Evolutionary conservation across 768 basidiomycete genomes (phyloP), one percentile per base, ranked within the genome.

Genomic region (Kwoniella newhampshirensis): DNA sequence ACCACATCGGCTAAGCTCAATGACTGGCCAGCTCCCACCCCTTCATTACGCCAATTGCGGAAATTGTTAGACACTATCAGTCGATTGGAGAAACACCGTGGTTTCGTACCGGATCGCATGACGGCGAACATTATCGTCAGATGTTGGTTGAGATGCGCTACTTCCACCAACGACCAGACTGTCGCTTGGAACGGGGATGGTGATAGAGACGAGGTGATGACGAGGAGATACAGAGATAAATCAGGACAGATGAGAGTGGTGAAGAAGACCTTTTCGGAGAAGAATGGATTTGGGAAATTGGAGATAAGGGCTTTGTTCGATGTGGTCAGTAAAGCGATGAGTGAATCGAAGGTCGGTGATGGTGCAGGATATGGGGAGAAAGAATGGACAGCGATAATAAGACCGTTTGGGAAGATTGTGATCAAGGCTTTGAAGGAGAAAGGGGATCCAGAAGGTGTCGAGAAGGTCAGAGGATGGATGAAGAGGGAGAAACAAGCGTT

Each of bases 391-490:
- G 78, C 77, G 54, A 86, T 88, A 68, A 79, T 84, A n/a, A 77
- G 79, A 55, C 88, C 88, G 39, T 67, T 89, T 74, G 86, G 85
- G 73, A 85, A 81, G 78, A 84, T 84, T 83, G 85, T 89, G 74
- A 82, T 87, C 66, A 84, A 81, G 65, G 84, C 83, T 13, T 81
- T 89, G 60, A 81, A 83, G 69, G 48, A 78, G 39, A 76, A 83
- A 26, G 80, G 80, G 20, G 87, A 90, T 69, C 59, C 68, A 6
- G 71, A 70, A 11, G 84, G 83, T n/a, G 57, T 66, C n/a, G 36
- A 60, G 13, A 23, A 30, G 40, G 64, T 76, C 4, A 43, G 68
- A 7, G 51, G 35, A 8, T 68, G 70, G 69, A 40, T 63, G 54
- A 41, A 42, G 27, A 54, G 42, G 32, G 54, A 64, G 60, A 59